Conservation (phyloP, 2,329 filamentous ascomycete genomes). For the Colletotrichum spinosum region DNA sequence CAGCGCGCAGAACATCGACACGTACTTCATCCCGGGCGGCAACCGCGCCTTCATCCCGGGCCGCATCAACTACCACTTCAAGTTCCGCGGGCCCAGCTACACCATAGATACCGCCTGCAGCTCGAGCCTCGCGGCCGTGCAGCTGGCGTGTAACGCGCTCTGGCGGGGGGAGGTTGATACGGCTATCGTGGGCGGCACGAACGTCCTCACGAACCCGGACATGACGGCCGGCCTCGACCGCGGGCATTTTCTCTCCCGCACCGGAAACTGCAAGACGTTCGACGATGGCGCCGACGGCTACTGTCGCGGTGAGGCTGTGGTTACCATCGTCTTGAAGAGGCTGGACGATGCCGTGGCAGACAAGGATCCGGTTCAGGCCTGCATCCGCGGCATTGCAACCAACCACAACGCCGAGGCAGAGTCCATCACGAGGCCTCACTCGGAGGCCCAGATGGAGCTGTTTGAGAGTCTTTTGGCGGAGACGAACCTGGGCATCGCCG, state of each 20-base stretch:
- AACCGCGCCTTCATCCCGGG: conserved; percentile 63
- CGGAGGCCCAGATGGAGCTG: conserved; percentile 77
- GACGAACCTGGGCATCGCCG: conserved; percentile 79
- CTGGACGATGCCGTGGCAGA: conserved; percentile 82
- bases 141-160: conserved; percentile 76
- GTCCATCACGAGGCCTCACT: conserved; percentile 87
- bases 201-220: conserved; percentile 83
- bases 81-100: conserved; percentile 79
- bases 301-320: conserved; percentile 82
- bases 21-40: conserved; percentile 65
- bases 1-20: conserved; percentile 73
- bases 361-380: conserved; percentile 80
- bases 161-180: conserved; percentile 84
- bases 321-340: conserved; percentile 81
- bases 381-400: conserved; percentile 79
- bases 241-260: conserved; percentile 82
- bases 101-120: conserved; percentile 83
- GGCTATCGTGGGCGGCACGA: conserved; percentile 82
- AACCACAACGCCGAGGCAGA: conserved; percentile 86
- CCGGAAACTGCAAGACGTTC: conserved; percentile 82
- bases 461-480: conserved; percentile 78
- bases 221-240: conserved; percentile 81
- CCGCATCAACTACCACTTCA: conserved; percentile 83
- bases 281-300: conserved; percentile 86
- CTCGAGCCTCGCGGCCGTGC: conserved; percentile 77